Base-by-base conservation (phyloP, 2,329 filamentous ascomycete genomes). In the Cordyceps farinosa region DNA sequence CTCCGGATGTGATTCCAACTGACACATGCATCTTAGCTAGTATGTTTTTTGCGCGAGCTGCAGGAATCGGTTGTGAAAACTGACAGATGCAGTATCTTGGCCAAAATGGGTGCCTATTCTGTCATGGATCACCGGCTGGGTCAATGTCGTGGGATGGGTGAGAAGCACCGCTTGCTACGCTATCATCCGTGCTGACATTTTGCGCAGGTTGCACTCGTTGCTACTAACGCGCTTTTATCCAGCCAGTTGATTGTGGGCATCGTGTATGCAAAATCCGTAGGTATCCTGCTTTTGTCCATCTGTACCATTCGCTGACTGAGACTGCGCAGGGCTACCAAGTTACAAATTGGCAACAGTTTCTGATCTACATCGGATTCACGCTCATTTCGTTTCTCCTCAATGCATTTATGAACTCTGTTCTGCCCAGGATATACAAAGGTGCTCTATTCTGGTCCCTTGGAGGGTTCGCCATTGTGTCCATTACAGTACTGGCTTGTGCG, bases 381-480 rank as follows among this genome's bases (percentile, higher is more conserved):
- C 58, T 72, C 5, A 56, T 73, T 3, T 67, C 72, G 0, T 74
- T 74, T 5, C n/a, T 67, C 1, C 67, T 71, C 13, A 75, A 75
- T 7, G 70, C 72, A 0, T 74, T 73, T 1, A 63, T 75, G 11
- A 72, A 75, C 51, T 72, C 70, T 0, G n/a, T 74, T 0, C 66
- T 75, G 0, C 73, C 73, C 2, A 63, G 67, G 2, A 69, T 91
- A 67, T 90, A 88, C 68, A 86, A 88, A 66, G 79, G 81, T 22
- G 89, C 89, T 0, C 87, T 92, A 65, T 81, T 85, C 34, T 91
- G 89, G 89, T 89, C 86, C 0, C 78, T 91, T 2, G 75, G 80
- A 2, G 89, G 89, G 0, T 90, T 91, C 67, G 77, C 83, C 17
- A 77, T 91, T 60, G 89, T 91, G 60, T 88, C 80, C 48, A 89